phyloP scores from a whole-genome alignment of 768 basidiomycete genomes.

The Myochromella boudieri region DNA sequence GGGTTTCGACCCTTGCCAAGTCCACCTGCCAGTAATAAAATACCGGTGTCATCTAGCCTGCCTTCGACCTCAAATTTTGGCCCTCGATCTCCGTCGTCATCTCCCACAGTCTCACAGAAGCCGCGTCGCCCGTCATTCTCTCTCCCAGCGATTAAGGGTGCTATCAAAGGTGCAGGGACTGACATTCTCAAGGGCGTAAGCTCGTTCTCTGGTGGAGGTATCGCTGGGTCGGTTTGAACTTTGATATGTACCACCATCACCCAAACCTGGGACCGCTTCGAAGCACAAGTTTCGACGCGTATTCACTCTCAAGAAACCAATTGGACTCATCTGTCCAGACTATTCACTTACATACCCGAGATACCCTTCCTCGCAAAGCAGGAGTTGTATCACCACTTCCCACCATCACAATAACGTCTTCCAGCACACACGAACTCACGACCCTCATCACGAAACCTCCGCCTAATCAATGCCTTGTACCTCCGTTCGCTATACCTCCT shows the following conservation, averaged over 20 bases:
- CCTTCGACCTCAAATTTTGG: background rate
- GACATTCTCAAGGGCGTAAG: slow-evolving; percentile 19
- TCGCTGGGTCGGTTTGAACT: slow-evolving; percentile 4
- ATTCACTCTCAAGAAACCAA: background rate
- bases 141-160: slow-evolving; percentile 15
- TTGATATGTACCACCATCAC: background rate
- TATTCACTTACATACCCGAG: background rate
- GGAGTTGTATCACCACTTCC: slow-evolving; percentile 5
- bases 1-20: background rate
- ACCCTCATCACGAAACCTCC: too few relatives aligned
- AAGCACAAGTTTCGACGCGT: background rate
- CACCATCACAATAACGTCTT: background rate
- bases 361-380: background rate
- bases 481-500: too few relatives aligned
- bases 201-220: slow-evolving; percentile 12
- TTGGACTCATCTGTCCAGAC: background rate
- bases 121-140: slow-evolving; percentile 17
- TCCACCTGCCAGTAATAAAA: too few relatives aligned
- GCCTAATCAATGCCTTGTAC: too few relatives aligned
- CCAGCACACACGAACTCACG: background rate
- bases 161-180: slow-evolving; percentile 16
- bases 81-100: background rate
- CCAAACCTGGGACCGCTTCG: background rate
- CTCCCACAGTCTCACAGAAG: slow-evolving; percentile 7
- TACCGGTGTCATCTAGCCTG: slow-evolving; percentile 3